phyloP scores from a whole-genome alignment of 2,329 filamentous ascomycete species.

The Apiospora sp. region DNA sequence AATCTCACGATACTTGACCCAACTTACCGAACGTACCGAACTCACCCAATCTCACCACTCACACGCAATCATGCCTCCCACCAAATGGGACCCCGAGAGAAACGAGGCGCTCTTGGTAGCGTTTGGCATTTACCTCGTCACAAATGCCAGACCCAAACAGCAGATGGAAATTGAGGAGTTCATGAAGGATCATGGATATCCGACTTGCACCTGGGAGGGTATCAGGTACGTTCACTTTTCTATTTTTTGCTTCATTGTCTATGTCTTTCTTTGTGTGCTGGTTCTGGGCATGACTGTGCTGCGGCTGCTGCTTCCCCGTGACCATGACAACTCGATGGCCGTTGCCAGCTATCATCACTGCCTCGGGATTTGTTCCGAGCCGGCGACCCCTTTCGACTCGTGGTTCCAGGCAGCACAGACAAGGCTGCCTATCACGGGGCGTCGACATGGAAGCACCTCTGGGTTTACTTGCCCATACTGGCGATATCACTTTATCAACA shows the following conservation, averaged over 20 bases:
- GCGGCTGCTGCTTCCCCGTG: neutral
- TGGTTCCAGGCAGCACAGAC: neutral
- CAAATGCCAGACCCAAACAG: neutral
- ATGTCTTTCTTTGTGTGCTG: neutral
- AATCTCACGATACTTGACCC: no score
- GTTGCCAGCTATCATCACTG: neutral
- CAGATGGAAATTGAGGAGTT: neutral
- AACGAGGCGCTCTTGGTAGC: neutral
- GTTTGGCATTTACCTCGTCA: neutral
- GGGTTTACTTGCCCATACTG: neutral
- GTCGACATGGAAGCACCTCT: no score
- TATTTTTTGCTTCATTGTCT: no score
- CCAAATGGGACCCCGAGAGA: neutral
- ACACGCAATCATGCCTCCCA: neutral
- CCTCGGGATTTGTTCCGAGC: neutral
- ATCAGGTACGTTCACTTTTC: slow-evolving; percentile 15
- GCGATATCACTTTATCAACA: neutral
- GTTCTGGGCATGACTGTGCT: neutral
- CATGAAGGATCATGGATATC: neutral
- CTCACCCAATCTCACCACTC: neutral
- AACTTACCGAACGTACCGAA: neutral
- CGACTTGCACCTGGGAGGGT: neutral
- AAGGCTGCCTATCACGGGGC: neutral
- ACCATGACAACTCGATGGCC: neutral
- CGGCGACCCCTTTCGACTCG: neutral